Evolutionary conservation across 768 basidiomycete species (phyloP), one percentile per base, ranked within the genome.

Genomic region (Pleurotus djamor): DNA sequence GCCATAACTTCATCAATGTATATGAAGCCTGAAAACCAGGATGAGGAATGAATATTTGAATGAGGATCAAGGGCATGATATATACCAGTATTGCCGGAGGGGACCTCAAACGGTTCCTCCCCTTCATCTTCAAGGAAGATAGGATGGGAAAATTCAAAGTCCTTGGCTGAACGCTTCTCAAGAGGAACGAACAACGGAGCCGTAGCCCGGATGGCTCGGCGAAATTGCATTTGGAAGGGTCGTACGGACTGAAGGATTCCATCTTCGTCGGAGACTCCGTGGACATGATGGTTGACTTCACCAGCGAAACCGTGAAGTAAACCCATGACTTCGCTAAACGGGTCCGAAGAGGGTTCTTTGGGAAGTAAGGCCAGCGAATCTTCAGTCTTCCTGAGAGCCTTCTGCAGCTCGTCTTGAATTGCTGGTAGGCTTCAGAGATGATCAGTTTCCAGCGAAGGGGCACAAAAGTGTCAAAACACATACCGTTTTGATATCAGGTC

Each of bases 401-500:
- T 71, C 21, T 80, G 76, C 32, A 90, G 69, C 60, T 90, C 88
- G 0, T 82, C 74, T 52, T 84, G 81, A 8, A 90, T 83, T 59
- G 81, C 71, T 0, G 89, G 88, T 0, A 91, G 75, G 45, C 90
- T 91, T 28, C 8, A 33, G 14, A 32, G 48, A 13, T n/a, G n/a
- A n/a, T n/a, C n/a, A n/a, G n/a, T n/a, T n/a, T n/a, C n/a, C n/a
- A n/a, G n/a, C n/a, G n/a, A n/a, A n/a, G n/a, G n/a, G n/a, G n/a
- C n/a, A n/a, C n/a, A n/a, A n/a, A n/a, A n/a, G n/a, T n/a, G n/a
- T n/a, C n/a, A n/a, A n/a, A n/a, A n/a, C n/a, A 68, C 73, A 2
- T 56, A 88, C 90, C 85, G 72, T 62, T 83, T 84, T 0, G 79
- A 70, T 38, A 91, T 88, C 3, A 88, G 69, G 33, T 86, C 83